Evolutionary conservation across 257 asterid species (phyloP).

Genomic region (Plantago elongata): DNA sequence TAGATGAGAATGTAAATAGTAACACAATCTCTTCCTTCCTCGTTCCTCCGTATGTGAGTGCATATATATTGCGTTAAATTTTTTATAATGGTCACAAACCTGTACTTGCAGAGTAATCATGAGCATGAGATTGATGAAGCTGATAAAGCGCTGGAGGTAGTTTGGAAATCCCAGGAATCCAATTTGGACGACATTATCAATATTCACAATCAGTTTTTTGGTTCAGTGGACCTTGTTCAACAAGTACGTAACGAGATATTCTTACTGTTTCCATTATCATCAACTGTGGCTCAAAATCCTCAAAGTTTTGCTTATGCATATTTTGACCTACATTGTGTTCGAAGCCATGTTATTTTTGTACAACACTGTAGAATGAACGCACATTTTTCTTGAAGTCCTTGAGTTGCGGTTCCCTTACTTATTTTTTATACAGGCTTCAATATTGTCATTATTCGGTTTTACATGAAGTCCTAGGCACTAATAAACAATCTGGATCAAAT

Average conservation of each 20-base stretch:
- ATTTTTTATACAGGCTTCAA: too few relatives aligned
- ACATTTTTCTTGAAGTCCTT: too few relatives aligned
- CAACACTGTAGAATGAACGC: too few relatives aligned
- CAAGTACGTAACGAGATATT: conserved; percentile 30
- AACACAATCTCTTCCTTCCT: conserved; percentile 6
- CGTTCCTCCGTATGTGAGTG: too few relatives aligned
- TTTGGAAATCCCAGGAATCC: conserved; percentile 60
- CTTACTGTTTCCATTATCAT: neutral
- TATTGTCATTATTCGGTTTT: too few relatives aligned
- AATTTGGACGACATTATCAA: conserved; percentile 54
- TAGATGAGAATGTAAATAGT: conserved; percentile 45
- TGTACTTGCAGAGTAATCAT: conserved; percentile 30
- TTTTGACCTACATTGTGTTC: too few relatives aligned
- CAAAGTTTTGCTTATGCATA: too few relatives aligned
- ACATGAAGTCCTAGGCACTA: too few relatives aligned
- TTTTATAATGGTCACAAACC: conserved; percentile 1
- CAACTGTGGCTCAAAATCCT: neutral
- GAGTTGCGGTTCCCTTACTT: too few relatives aligned
- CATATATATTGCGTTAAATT: neutral
- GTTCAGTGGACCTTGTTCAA: conserved; percentile 62
- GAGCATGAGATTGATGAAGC: conserved; percentile 31
- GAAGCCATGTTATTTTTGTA: too few relatives aligned
- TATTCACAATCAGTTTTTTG: conserved; percentile 75
- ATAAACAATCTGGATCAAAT: too few relatives aligned
- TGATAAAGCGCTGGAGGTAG: conserved; percentile 45